phyloP scores from a whole-genome alignment of 495 filamentous ascomycete genomes.

The Emericellopsis terricola region DNA sequence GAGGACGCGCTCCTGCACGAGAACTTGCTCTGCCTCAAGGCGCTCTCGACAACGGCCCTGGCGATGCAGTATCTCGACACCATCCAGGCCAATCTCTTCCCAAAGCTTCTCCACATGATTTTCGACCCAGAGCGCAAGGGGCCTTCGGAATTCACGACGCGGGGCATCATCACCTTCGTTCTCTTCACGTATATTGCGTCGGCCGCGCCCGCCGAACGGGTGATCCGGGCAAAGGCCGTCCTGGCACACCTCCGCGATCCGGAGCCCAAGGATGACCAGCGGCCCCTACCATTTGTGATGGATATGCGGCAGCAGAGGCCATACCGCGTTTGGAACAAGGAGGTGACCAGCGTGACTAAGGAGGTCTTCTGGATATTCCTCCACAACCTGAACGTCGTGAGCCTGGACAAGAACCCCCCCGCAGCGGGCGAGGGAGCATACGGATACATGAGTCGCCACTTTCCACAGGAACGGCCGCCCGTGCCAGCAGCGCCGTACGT shows the following conservation, averaged over 20 bases:
- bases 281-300: constrained; percentile 69
- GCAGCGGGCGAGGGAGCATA: constrained; percentile 11
- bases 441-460: constrained; percentile 51
- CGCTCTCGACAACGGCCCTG: constrained; percentile 74
- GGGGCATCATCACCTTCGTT: constrained; percentile 69
- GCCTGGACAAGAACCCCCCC: constrained; percentile 17
- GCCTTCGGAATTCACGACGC: constrained; percentile 86
- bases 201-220: constrained; percentile 30
- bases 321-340: constrained; percentile 86
- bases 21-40: constrained; percentile 83
- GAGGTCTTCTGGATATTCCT: constrained; percentile 99
- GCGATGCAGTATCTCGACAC: constrained; percentile 65
- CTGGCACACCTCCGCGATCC: constrained; percentile 72
- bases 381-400: constrained; percentile 78
- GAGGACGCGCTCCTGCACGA: constrained; percentile 89
- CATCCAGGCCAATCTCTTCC: constrained; percentile 69
- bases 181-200: constrained; percentile 69
- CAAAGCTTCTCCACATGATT: constrained; percentile 68
- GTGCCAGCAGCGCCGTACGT: constrained; percentile 93
- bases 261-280: constrained; percentile 48
- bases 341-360: constrained; percentile 81
- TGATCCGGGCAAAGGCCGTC: constrained; percentile 45
- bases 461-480: constrained; percentile 73
- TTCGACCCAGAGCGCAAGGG: constrained; percentile 97
- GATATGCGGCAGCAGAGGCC: constrained; percentile 76